Evolutionary conservation across 2,329 filamentous ascomycete species (phyloP).

Genomic region (Aschersonia sp.): DNA sequence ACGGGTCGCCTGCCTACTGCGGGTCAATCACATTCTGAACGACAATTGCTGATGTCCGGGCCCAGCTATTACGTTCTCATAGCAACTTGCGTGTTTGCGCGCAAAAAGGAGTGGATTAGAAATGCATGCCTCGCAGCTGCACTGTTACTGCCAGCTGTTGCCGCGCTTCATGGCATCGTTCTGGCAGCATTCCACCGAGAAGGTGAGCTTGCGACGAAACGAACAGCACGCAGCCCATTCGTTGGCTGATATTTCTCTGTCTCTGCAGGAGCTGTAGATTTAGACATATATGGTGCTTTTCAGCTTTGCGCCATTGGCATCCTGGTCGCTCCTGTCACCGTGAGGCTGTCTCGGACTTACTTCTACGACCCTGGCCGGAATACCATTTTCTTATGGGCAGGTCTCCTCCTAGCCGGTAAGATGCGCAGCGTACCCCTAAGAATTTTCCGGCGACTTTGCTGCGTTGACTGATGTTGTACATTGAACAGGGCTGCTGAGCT

Average conservation of each 20-base stretch:
- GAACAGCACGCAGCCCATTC: no score
- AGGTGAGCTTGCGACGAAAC: constrained; percentile 23
- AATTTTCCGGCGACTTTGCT: neutral
- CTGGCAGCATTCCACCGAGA: constrained; percentile 43
- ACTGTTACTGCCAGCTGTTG: constrained; percentile 46
- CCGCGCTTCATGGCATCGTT: constrained; percentile 48
- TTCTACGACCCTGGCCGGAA: constrained; percentile 49
- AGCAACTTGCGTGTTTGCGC: constrained; percentile 46
- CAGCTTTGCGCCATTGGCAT: constrained; percentile 54
- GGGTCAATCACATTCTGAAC: no score
- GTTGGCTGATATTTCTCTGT: neutral
- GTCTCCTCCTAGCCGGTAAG: constrained; percentile 43
- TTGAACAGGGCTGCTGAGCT: constrained; percentile 36
- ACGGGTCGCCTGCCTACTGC: no score
- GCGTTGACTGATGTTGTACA: neutral
- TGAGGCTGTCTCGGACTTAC: constrained; percentile 46
- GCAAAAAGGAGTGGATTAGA: constrained; percentile 45
- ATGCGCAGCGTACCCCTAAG: neutral
- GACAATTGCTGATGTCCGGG: no score
- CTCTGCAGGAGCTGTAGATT: constrained; percentile 42
- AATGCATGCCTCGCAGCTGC: constrained; percentile 50
- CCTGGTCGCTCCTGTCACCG: constrained; percentile 46
- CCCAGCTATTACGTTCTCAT: constrained; percentile 49
- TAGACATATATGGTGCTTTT: constrained; percentile 56
- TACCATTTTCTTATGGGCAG: constrained; percentile 52